Evolutionary conservation across 2,329 filamentous ascomycete species (phyloP), one percentile per base, ranked within the genome.

Genomic region (Chlorencoelia australis): DNA sequence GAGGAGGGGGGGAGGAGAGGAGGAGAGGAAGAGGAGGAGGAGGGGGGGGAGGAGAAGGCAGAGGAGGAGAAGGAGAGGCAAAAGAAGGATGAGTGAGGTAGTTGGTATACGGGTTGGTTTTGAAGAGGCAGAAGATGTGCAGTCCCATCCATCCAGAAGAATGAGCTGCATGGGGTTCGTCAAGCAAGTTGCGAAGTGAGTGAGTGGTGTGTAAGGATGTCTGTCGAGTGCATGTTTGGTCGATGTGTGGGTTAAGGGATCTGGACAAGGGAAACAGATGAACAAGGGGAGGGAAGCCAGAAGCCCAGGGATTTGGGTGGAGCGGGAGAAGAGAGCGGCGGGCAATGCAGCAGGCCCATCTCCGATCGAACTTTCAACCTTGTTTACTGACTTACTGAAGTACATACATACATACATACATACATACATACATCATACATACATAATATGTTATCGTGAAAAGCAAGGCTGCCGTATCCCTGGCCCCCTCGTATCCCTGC

Each of bases 41-140:
- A 18, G 25, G 33, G 17, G 32, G 28, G 29, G 35, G 7, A 22
- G 10, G 22, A 21, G 13, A 18, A 30, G 19, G 5, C 20, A 20
- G 7, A 16, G 18, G 26, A 36, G 13, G 33, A 18, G 15, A 19
- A 18, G n/a, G 15, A 20, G 18, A 14, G 19, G 17, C 7, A n/a
- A 14, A 31, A 31, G 19, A 31, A 22, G 9, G 13, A 24, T 30
- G 27, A 7, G 34, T 22, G 34, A 27, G 34, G 28, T 37, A 31
- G n/a, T n/a, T n/a, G n/a, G n/a, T n/a, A n/a, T 8, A 32, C 25
- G 21, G 24, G 16, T 37, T 27, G 28, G 28, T 19, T 10, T 27
- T 37, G 35, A 29, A 29, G 28, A 15, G 28, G 21, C 13, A 10
- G 24, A 17, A 14, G 5, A 16, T 17, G 25, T n/a, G 15, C 13